Base-by-base conservation (phyloP, 768 basidiomycete genomes). In the Trametes gibbosa region DNA sequence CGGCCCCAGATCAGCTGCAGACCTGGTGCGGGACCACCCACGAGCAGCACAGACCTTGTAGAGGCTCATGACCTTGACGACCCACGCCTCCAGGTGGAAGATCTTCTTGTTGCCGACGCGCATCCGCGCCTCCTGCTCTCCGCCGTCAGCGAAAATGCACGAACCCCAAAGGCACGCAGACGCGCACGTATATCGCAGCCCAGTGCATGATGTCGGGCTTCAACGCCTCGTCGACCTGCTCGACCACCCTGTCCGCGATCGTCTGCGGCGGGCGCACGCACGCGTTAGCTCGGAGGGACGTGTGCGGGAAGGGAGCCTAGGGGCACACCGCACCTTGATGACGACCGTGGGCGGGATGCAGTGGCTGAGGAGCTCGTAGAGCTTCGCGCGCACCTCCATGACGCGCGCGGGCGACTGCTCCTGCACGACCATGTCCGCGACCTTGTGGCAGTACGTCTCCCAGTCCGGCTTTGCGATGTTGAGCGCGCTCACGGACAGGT, bases 401-500 rank as follows among this genome's bases (percentile, higher is more conserved):
- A 98, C 85, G 58, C 86, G 84, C 54, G 87, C 84, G 19, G 97
- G 94, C 27, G 86, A 84, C 74, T 99, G 97, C 66, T 97, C 93
- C 61, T 84, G 79, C 17, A 98, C 76, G 62, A 99, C 95, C 68
- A 91, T 75, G 71, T 95, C 93, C 14, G 90, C 95, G 12, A 98
- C 87, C 70, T 94, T 93, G 65, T 87, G 80, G 65, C 95, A 97
- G 70, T 97, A 99, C 12, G 90, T 91, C 73, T 99, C 97, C 97
- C 97, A 99, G 69, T 99, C 97, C n/a, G 97, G 95, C 73, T 98
- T 95, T 14, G 95, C 93, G 56, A 96, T 93, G 34, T 82, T 80
- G 56, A 94, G 74, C 39, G 89, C 76, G 32, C 90, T 90, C 47
- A 48, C 51, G 5, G 85, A 82, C 39, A 96, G 79, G 70, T 94